Percentiles rank a stretch among this genome's conserved stretches.
These are phyloP conservation scores for Raddia distichophylla DNA, from an alignment of 176 grass and related monocot genomes.

Conservation along the genomic window DNA sequence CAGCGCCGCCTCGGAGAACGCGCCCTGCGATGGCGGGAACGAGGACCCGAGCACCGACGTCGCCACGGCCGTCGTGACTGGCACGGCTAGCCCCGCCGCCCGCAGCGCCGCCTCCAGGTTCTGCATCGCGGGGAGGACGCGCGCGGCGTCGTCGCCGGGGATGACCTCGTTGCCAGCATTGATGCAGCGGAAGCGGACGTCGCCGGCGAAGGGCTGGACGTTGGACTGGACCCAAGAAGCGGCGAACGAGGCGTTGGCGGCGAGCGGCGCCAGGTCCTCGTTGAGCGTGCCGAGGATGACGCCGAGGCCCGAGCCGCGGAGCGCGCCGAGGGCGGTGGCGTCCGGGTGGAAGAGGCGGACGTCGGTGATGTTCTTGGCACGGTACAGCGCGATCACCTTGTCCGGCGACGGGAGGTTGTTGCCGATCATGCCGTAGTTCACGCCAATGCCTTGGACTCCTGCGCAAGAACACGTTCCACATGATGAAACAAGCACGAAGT, in stretches of 20 bases:
- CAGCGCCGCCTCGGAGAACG: constrained; percentile 54
- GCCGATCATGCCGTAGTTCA: constrained; percentile 84
- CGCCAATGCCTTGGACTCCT: constrained; percentile 68
- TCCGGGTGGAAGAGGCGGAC: constrained; percentile 83
- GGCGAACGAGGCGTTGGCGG: constrained; percentile 58
- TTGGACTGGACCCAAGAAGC: constrained; percentile 69
- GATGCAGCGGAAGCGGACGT: constrained; percentile 75
- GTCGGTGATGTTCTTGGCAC: constrained; percentile 51
- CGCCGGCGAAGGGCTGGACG: constrained; percentile 71
- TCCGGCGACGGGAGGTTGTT: constrained; percentile 79
- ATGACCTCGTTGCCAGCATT: constrained; percentile 85
- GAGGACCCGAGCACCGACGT: constrained; percentile 58
- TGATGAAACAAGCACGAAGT: background rate
- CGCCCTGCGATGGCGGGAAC: constrained; percentile 68
- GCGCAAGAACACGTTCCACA: background rate
- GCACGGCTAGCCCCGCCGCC: constrained; percentile 48
- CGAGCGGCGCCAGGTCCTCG: constrained; percentile 64
- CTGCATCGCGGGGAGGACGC: constrained; percentile 71
- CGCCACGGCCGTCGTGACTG: constrained; percentile 71
- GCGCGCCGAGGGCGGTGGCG: constrained; percentile 54
- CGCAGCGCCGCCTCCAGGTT: constrained; percentile 68
- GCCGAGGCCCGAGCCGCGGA: constrained; percentile 61
- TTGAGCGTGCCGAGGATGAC: constrained; percentile 88
- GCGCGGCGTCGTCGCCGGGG: constrained; percentile 47
- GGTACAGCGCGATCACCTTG: constrained; percentile 71